Evolutionary conservation across 2,329 filamentous ascomycete species (phyloP).

Genomic region (Leptosphaerulina australis): DNA sequence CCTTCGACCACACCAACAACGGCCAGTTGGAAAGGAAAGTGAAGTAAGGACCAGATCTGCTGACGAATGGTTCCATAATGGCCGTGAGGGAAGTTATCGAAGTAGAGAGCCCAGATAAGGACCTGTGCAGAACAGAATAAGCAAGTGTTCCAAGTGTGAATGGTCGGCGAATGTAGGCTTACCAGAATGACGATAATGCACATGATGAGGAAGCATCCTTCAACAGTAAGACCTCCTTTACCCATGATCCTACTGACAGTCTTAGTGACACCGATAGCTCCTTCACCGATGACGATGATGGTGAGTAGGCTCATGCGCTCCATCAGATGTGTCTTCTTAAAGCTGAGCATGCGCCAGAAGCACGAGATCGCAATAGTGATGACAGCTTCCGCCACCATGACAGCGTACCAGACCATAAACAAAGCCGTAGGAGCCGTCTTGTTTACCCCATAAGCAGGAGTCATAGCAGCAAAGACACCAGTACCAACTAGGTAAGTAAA

Average conservation of each 20-base stretch:
- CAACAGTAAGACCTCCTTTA: slow-evolving; percentile 43
- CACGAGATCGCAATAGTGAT: slow-evolving; percentile 61
- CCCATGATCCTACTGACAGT: slow-evolving; percentile 54
- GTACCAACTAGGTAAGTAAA: slow-evolving; percentile 36
- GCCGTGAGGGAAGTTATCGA: slow-evolving; percentile 60
- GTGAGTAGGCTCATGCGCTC: slow-evolving; percentile 69
- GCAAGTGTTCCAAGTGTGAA: neutral
- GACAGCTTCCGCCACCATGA: slow-evolving; percentile 61
- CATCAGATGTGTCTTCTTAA: slow-evolving; percentile 67
- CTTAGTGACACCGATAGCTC: slow-evolving; percentile 65
- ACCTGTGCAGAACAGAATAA: slow-evolving; percentile 32
- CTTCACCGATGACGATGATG: slow-evolving; percentile 70
- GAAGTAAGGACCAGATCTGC: slow-evolving; percentile 63
- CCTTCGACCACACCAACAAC: slow-evolving; percentile 70
- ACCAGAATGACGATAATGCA: slow-evolving; percentile 47
- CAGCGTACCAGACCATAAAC: slow-evolving; percentile 47
- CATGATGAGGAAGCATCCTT: slow-evolving; percentile 45
- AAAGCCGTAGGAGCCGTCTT: slow-evolving; percentile 24
- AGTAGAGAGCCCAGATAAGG: slow-evolving; percentile 69
- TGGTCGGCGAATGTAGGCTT: slow-evolving; percentile 8
- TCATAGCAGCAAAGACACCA: slow-evolving; percentile 44
- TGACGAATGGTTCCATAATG: slow-evolving; percentile 62
- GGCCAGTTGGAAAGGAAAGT: slow-evolving; percentile 68
- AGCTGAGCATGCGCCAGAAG: slow-evolving; percentile 62
- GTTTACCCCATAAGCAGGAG: slow-evolving; percentile 37